A percentile compares a stretch with the other conserved stretches of the same genome.
Evolutionary conservation across 176 grass and related monocot species (phyloP).

Genomic region (Raddia distichophylla): DNA sequence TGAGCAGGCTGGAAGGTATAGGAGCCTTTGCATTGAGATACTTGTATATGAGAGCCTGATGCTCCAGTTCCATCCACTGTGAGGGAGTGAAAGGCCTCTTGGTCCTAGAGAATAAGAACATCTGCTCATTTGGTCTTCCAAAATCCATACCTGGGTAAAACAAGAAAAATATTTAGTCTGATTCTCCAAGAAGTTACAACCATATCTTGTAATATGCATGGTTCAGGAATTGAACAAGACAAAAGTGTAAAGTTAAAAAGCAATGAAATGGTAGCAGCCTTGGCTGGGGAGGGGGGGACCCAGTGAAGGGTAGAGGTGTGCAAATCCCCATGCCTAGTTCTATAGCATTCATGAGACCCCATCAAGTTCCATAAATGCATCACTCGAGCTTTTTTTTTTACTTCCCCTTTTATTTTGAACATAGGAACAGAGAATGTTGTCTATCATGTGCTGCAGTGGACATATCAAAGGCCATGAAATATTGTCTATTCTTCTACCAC

Average conservation of each 20-base stretch:
- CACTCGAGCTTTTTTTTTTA: constrained; percentile 39
- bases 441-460: constrained; percentile 21
- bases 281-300: neutral
- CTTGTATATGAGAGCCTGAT: constrained; percentile 95
- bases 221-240: constrained; percentile 31
- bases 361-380: constrained; percentile 51
- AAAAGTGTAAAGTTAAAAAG: constrained; percentile 49
- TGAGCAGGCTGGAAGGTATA: constrained; percentile 79
- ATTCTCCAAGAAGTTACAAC: constrained; percentile 19
- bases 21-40: constrained; percentile 78
- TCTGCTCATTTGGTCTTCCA: constrained; percentile 49
- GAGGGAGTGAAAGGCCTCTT: constrained; percentile 93
- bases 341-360: constrained; percentile 43
- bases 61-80: constrained; percentile 98
- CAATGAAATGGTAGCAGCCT: constrained; percentile 48
- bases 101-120: constrained; percentile 64
- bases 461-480: constrained; percentile 23
- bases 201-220: constrained; percentile 41
- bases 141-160: constrained; percentile 59
- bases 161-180: constrained; percentile 33
- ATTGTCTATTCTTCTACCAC: neutral
- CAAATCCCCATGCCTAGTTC: constrained; percentile 44
- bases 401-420: constrained; percentile 33
- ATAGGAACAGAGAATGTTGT: constrained; percentile 6
- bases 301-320: neutral